Base-by-base conservation (phyloP, 129 eudicot species). In the Artemisia argyi region DNA sequence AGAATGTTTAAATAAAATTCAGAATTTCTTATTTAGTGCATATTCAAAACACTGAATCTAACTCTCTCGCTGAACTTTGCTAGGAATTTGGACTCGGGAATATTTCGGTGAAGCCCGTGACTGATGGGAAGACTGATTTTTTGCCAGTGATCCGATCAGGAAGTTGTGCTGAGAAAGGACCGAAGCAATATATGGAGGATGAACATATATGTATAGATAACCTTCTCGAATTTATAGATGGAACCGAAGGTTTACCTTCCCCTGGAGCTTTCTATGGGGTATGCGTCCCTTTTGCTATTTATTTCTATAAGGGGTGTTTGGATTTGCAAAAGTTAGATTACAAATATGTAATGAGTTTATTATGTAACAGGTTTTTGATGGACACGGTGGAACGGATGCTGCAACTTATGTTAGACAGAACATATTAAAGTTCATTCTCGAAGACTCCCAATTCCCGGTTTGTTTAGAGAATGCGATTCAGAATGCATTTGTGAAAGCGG, bases 381-480 rank as follows among this genome's bases (percentile, higher is more conserved):
- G 98, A 17, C 98, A 94, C 81, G 97, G 97, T 49, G 98, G 98
- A 55, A 90, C 86, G 17, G 98, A 90, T 76, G 98, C 98, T 18
- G 96, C 97, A 56, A 71, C 80, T 44, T 94, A 80, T 72, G 70
- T 86, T 46, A 78, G 83, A 72, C 82, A 86, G 49, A 85, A 86
- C 82, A 84, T 94, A 51, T 87, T 90, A 22, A 83, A 90, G 82
- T 90, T 76, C 66, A 90, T 94, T 44, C 66, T 85, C 44, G 96
- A 87, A 68, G 97, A 90, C 68, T 72, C 96, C 32, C 84, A 81
- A 54, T 94, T 94, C 60, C 96, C 96, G 16, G 65, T 59, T 65
- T 83, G 90, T 65, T 57, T 86, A 61, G 89, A 90, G 32, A 88
- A 84, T 68, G 96, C 97, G 17, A 71, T 94, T 50, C 84, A 47